Evolutionary conservation across 179 eudicot genomes (phyloP).

Genomic region (Nepenthes alata): DNA sequence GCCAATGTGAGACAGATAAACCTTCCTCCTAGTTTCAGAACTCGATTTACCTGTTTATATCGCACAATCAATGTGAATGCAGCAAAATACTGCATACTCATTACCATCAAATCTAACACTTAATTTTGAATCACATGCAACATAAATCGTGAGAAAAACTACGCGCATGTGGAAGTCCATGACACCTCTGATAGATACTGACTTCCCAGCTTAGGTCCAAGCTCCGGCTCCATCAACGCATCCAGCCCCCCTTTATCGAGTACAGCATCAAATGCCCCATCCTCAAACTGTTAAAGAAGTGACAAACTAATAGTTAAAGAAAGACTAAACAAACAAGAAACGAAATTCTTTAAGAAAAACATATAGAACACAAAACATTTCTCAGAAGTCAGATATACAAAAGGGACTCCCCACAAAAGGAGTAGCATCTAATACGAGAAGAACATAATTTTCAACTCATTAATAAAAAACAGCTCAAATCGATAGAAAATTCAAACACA

Average conservation of each 20-base stretch:
- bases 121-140: slow-evolving; percentile 15
- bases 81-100: slow-evolving; percentile 1
- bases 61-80: slow-evolving; percentile 10
- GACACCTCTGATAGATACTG: slow-evolving; percentile 83
- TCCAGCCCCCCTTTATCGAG: slow-evolving; percentile 95
- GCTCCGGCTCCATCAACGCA: slow-evolving; percentile 94
- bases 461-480: not conserved
- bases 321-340: not conserved
- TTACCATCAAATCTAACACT: slow-evolving; percentile 1
- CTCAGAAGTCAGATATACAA: not conserved
- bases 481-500: not conserved
- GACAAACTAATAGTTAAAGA: not conserved
- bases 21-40: slow-evolving; percentile 63
- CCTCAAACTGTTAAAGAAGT: slow-evolving; percentile 46
- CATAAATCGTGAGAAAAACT: slow-evolving; percentile 11
- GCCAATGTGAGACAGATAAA: slow-evolving; percentile 84
- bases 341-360: no score
- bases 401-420: no score
- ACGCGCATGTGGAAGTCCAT: slow-evolving; percentile 11
- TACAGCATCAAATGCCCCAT: slow-evolving; percentile 53
- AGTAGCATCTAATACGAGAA: no score
- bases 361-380: not conserved
- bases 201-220: slow-evolving; percentile 61
- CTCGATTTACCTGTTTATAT: slow-evolving; percentile 67
- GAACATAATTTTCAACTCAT: not conserved